These are phyloP conservation scores for Xylaria sp. DNA, from an alignment of 2,329 filamentous ascomycete genomes.

Conservation along the genomic window DNA sequence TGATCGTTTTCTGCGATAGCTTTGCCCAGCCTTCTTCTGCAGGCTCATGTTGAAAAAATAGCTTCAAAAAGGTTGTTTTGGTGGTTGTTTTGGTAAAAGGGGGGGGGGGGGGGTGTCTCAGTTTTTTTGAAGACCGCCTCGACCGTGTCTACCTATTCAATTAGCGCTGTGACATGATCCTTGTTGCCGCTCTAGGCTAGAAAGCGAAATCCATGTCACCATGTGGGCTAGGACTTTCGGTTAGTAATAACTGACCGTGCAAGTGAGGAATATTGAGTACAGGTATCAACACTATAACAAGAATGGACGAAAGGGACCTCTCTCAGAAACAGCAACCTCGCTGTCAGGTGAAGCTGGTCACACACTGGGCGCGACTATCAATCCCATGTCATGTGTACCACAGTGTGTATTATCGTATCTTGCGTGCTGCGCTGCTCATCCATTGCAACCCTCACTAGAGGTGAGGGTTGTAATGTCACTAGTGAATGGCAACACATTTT, in stretches of 20 bases:
- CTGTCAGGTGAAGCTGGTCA: constrained; percentile 3
- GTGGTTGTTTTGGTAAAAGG: too few species aligned
- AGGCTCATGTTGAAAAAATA: too few species aligned
- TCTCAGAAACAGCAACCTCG: background rate
- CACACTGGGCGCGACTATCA: background rate
- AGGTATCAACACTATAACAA: too few species aligned
- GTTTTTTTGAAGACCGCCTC: too few species aligned
- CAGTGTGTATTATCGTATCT: background rate
- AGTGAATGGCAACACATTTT: too few species aligned
- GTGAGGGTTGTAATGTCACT: background rate
- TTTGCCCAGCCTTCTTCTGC: too few species aligned
- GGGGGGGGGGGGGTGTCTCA: too few species aligned
- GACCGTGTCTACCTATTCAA: background rate
- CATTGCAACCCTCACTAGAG: background rate
- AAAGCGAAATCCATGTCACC: background rate
- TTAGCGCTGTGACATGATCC: background rate
- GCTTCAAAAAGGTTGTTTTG: too few species aligned
- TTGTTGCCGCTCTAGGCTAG: background rate
- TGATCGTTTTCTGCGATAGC: too few species aligned
- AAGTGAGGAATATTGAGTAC: too few species aligned
- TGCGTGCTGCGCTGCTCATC: background rate
- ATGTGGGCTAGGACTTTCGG: background rate
- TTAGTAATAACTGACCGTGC: background rate
- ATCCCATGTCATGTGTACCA: constrained; percentile 6
- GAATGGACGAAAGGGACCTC: too few species aligned